These are phyloP conservation scores for Microglena sp. DNA, from an alignment of 139 green algal genomes.

Conservation along the genomic window DNA sequence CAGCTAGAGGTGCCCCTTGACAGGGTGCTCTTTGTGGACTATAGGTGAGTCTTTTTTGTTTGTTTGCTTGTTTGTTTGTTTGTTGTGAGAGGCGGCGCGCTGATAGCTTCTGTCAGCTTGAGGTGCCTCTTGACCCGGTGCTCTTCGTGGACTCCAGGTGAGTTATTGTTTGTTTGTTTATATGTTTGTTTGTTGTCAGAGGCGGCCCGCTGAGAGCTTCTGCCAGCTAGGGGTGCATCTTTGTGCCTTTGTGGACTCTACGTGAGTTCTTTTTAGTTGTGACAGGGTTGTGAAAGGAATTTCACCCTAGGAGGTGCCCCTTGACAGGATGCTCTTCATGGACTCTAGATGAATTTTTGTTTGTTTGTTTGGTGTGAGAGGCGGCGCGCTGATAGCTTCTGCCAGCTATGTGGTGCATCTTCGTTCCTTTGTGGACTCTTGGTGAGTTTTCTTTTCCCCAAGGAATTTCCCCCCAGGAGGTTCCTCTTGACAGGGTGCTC, in stretches of 20 bases:
- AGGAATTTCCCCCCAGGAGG: neutral
- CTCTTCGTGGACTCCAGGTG: constrained; percentile 13
- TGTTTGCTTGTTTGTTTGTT: neutral
- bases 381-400: neutral
- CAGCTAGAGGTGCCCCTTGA: neutral
- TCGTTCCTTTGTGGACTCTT: neutral
- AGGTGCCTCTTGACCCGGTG: constrained; percentile 13
- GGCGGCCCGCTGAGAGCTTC: neutral
- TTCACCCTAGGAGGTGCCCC: neutral
- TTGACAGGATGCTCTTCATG: neutral
- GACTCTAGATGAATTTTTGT: neutral
- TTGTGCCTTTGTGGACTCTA: neutral
- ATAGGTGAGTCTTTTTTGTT: neutral
- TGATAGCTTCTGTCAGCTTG: constrained; percentile 35
- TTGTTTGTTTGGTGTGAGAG: neutral
- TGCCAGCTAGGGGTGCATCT: neutral
- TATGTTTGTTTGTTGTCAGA: neutral
- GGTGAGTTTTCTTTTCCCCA: neutral
- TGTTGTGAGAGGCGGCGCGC: constrained; percentile 8
- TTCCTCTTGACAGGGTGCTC: neutral
- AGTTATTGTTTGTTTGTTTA: neutral
- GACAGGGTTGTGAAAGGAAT: neutral
- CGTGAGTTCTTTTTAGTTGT: neutral
- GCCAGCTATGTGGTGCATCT: neutral
- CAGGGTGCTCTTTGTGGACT: neutral